Base-by-base conservation (phyloP, 2,329 filamentous ascomycete species). In the Waltergamsia citrina region DNA sequence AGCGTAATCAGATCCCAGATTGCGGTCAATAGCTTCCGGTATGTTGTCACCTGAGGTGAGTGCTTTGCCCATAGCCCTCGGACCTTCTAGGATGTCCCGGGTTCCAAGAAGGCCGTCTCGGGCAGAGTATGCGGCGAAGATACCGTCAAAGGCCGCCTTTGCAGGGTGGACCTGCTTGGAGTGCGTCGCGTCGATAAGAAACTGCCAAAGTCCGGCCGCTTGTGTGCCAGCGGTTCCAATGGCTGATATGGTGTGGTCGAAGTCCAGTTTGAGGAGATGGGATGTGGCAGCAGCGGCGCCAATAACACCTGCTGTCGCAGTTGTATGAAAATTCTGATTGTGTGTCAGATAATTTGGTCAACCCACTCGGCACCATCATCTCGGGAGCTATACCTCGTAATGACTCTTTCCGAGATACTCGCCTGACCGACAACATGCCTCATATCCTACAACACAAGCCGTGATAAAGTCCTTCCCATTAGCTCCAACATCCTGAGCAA, bases 111-210 rank as follows among this genome's bases (percentile, higher is more conserved):
- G 22, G 16, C 22, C 20, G 22, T 33, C 31, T 6, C 23, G 20
- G 12, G 31, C 31, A 15, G 31, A 12, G 31, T 33, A 33, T 5
- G 31, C 31, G 12, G 31, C 21, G 18, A 33, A 33, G 8, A 33
- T 26, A 16, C 31, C 31, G 21, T 33, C 31, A 16, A 33, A 33
- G 21, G 21, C 25, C 10, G 31, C 31, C 16, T 33, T 33, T 10
- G n/a, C 31, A 7, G 31, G 25, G 16, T 33, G 31, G 9, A 33
- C 31, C 16, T 33, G 31, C 31, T 33, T 33, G n/a, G 31, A 33
- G 16, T 33, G 31, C 12, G 31, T 26, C 11, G 31, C 31, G 15
- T 33, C 31, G 6, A 33, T 16, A 4, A 33, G 10, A n/a, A 33
- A 33, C 31, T 33, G 31, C 31, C 31, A 33, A 15, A 33, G 21